Base-by-base conservation (phyloP, 1,284 basidiomycete species). In the Irpex sp. region DNA sequence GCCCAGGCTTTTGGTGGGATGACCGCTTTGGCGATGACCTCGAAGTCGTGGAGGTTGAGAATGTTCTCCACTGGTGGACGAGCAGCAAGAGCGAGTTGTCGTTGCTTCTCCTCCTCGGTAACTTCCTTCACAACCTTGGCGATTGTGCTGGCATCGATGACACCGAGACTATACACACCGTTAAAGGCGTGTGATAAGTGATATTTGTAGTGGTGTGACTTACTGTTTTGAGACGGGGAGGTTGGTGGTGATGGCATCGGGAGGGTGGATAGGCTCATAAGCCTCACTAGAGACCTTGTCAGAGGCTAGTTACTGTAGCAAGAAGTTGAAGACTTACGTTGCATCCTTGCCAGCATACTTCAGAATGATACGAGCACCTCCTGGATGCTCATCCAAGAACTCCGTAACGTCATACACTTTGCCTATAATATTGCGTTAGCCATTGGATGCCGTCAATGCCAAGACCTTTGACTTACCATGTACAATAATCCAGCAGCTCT, bases 271-370 rank as follows among this genome's bases (percentile, higher is more conserved):
- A 13, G 84, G 82, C 64, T 85, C 85, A 66, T 85, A 86, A 63
- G 81, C 86, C 66, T 83, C 84, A 2, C 80, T 81, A 26, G 1
- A 13, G 8, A 15, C 8, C 9, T 11, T 4, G 21, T 21, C 19
- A 51, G 15, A 9, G 40, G 19, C 34, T 44, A 40, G 57, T 47
- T 19, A 8, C 2, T 52, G 9, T 5, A 34, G 38, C 5, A 11
- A 19, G 52, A 19, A 26, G n/a, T 5, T 40, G 17, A 15, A 40
- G 6, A 71, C 81, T 70, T 68, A 84, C 81, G 89, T 91, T 2
- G 89, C 91, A 65, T 93, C 91, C 74, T 85, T 87, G 26, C 91
- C 90, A 0, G 88, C 90, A 67, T 91, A 90, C 70, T 87, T 87
- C 69, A 87, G 69, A 66, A 87, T 86, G 67, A 86, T 85, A 66